Conservation (phyloP, 192 early-diverging fungal genomes). For the Coemansia pectinata region DNA sequence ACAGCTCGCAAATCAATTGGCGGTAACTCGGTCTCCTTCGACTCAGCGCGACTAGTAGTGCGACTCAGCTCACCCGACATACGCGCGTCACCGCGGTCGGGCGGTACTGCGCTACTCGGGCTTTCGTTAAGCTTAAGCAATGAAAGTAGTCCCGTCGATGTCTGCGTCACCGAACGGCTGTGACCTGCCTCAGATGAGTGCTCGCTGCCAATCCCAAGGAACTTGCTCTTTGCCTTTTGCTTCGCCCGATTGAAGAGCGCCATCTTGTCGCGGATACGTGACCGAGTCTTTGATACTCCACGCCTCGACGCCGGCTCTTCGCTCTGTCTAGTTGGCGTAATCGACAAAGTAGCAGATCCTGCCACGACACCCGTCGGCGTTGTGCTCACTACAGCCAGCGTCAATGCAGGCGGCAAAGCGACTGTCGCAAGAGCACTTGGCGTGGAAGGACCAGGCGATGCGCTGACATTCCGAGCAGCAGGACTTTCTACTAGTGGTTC, state of each 20-base stretch:
- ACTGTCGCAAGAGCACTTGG: not conserved
- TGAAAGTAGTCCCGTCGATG: not conserved
- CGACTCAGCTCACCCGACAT: not conserved
- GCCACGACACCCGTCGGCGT: not conserved
- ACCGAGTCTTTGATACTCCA: constrained; percentile 28
- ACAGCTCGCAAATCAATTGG: not conserved
- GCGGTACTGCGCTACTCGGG: not conserved
- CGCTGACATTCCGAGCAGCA: not conserved
- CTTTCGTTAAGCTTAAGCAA: not conserved
- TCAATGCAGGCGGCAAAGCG: not conserved
- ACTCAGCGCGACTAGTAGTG: not conserved
- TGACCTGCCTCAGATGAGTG: not conserved
- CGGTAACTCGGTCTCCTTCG: not conserved
- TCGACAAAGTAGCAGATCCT: not conserved
- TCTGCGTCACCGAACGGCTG: not conserved
- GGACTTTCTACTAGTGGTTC: not conserved
- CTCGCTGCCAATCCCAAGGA: constrained; percentile 20
- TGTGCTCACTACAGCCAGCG: not conserved
- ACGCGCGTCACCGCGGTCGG: not conserved
- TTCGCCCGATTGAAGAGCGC: constrained; percentile 37
- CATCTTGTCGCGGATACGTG: constrained; percentile 46
- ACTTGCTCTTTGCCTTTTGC: constrained; percentile 33
- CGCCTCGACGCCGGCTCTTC: not conserved
- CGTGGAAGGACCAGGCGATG: not conserved
- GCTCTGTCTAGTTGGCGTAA: constrained; percentile 8